These are phyloP conservation scores for Exserohilum turcica DNA, from an alignment of 2,329 filamentous ascomycete species.

Conservation along the genomic window DNA sequence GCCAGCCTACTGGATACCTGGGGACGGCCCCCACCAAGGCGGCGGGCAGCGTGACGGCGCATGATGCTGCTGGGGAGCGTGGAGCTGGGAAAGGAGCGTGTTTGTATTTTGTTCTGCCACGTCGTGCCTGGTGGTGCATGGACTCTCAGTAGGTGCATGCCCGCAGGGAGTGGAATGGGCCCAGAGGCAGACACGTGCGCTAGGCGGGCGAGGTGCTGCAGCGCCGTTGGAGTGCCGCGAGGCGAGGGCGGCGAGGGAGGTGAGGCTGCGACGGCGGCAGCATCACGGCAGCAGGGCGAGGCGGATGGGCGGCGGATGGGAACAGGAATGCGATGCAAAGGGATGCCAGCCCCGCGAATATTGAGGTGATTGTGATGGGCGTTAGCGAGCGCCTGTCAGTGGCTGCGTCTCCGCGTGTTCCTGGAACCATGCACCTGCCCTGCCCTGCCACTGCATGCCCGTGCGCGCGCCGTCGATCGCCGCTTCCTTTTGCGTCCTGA, in stretches of 20 bases:
- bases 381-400: conserved; percentile 14
- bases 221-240: neutral
- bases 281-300: no score
- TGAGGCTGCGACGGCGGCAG: no score
- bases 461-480: conserved; percentile 18
- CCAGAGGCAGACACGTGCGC: conserved; percentile 12
- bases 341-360: neutral
- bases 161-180: conserved; percentile 4
- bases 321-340: no score
- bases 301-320: no score
- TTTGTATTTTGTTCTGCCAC: conserved; percentile 7
- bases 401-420: conserved; percentile 17
- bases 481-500: conserved; percentile 16
- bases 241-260: neutral
- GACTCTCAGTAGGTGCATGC: conserved; percentile 1
- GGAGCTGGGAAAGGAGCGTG: conserved; percentile 2
- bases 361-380: conserved; percentile 20
- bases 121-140: conserved; percentile 9
- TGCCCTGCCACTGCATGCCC: conserved; percentile 1
- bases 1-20: no score
- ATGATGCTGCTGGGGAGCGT: conserved; percentile 3
- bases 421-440: conserved; percentile 13
- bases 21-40: neutral
- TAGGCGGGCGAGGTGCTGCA: neutral
- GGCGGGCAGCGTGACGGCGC: neutral